Conservation (phyloP, 83 land plant genomes). For the Picea mariana region DNA sequence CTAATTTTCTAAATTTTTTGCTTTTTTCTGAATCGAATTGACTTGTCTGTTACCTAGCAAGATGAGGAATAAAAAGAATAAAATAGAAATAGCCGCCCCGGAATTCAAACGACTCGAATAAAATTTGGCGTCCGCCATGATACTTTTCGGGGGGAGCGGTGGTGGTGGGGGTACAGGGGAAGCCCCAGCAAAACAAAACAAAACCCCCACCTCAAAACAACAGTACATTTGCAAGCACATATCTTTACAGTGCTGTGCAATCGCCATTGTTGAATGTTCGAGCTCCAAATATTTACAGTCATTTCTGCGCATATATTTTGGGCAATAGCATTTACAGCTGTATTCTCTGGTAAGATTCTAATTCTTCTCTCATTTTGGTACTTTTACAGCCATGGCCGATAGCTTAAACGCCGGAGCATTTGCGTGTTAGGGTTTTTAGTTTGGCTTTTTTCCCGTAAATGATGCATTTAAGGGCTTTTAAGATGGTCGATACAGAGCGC, state of each 20-base stretch:
- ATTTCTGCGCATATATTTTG: no score
- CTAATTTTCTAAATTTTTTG: no score
- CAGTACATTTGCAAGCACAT: no score
- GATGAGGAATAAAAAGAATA: no score
- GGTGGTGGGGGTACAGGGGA: neutral
- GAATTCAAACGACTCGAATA: neutral
- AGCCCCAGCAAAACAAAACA: neutral
- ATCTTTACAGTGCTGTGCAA: no score
- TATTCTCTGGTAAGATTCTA: neutral
- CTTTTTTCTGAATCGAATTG: no score
- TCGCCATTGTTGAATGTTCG: no score
- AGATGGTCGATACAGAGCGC: conserved; percentile 1
- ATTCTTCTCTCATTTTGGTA: neutral
- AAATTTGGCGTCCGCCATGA: conserved; percentile 19
- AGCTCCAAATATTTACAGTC: no score
- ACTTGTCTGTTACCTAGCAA: no score
- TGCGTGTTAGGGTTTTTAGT: neutral
- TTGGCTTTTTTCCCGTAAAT: neutral
- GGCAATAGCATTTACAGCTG: no score
- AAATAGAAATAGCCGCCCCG: neutral
- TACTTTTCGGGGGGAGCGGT: conserved; percentile 14
- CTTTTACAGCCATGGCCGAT: neutral
- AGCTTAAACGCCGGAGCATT: neutral
- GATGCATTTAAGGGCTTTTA: neutral
- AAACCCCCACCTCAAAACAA: no score